Conservation (phyloP, 176 grass and related monocot species). For the Puccinellia tenuiflora region DNA sequence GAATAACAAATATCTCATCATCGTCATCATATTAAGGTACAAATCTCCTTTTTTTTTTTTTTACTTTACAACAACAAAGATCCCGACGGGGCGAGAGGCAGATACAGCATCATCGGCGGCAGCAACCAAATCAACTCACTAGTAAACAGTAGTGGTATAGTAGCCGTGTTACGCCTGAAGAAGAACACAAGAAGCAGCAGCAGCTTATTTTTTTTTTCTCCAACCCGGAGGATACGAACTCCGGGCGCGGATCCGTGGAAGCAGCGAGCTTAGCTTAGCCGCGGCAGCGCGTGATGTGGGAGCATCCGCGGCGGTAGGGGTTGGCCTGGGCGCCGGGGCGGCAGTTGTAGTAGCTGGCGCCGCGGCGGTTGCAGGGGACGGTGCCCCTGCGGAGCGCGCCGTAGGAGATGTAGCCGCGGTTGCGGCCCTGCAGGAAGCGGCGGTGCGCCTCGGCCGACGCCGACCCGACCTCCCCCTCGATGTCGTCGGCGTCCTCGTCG, state of each 20-base stretch:
- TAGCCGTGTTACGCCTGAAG: background rate
- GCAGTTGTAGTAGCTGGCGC: conserved; percentile 90
- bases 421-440: conserved; percentile 20
- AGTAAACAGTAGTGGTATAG: background rate
- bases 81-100: background rate
- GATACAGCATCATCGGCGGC: background rate
- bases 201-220: conserved; percentile 29
- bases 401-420: conserved; percentile 79
- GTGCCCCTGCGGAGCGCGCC: conserved; percentile 50
- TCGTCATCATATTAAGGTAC: conserved; percentile 27
- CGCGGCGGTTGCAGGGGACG: conserved; percentile 65
- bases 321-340: conserved; percentile 60
- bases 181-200: background rate
- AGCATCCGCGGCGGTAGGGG: conserved; percentile 77
- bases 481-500: background rate
- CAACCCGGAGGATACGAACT: background rate
- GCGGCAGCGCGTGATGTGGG: conserved; percentile 74
- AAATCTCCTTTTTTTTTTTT: background rate
- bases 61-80: conserved; percentile 25
- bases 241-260: background rate
- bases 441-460: conserved; percentile 21
- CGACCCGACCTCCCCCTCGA: conserved; percentile 25
- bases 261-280: background rate
- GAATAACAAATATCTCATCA: conserved; percentile 22
- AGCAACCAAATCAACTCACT: background rate